Conservation (phyloP, 371 early-diverging fungal genomes). For the Circinella minor region DNA sequence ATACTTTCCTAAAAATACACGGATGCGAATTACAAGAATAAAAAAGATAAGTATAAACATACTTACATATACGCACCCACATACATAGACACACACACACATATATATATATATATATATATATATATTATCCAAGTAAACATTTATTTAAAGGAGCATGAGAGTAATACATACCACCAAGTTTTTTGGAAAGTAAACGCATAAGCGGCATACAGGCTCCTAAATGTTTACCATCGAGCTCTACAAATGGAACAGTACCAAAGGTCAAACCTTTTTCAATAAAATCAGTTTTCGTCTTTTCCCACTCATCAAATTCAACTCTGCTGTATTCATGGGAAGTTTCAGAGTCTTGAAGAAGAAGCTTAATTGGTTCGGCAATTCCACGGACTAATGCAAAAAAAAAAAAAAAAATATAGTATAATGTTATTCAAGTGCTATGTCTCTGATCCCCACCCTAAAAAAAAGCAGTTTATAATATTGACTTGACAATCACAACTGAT, state of each 20-base stretch:
- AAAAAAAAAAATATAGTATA: not conserved
- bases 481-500: not conserved
- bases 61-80: no score
- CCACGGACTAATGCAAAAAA: slow-evolving; percentile 15
- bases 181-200: slow-evolving; percentile 27
- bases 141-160: no score
- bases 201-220: slow-evolving; percentile 27
- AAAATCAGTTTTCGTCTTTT: slow-evolving; percentile 19
- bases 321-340: slow-evolving; percentile 28
- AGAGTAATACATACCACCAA: slow-evolving; percentile 7
- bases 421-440: not conserved
- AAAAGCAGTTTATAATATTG: no score
- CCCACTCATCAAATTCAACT: slow-evolving; percentile 19
- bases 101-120: no score
- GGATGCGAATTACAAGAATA: not conserved
- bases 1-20: slow-evolving; percentile 23
- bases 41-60: not conserved
- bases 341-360: slow-evolving; percentile 35
- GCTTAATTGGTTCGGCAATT: slow-evolving; percentile 30
- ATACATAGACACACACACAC: no score
- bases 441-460: no score
- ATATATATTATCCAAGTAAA: no score
- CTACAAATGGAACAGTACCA: slow-evolving; percentile 32
- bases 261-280: slow-evolving; percentile 1
- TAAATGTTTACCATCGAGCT: slow-evolving; percentile 27